Conservation (phyloP, 2,329 filamentous ascomycete genomes). For the Paecilomyces formosus region DNA sequence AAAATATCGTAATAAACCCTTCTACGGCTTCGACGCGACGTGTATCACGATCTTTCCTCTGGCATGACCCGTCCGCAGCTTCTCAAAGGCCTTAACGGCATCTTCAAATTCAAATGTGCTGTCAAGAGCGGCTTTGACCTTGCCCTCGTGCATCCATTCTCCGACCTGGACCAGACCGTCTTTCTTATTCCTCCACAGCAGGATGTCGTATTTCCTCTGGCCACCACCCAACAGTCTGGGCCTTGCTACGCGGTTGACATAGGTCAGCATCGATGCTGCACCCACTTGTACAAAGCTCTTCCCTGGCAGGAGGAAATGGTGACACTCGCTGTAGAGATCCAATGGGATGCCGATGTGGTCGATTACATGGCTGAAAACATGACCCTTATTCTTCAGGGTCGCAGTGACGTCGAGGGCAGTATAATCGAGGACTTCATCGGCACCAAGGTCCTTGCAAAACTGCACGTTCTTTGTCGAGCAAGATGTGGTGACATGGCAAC, state of each 20-base stretch:
- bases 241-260: conserved; percentile 31
- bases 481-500: conserved; percentile 51
- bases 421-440: conserved; percentile 59
- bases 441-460: conserved; percentile 52
- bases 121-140: conserved; percentile 51
- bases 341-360: conserved; percentile 50
- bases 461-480: conserved; percentile 54
- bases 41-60: conserved; percentile 54
- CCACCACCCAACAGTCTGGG: conserved; percentile 47
- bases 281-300: conserved; percentile 51
- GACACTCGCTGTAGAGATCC: conserved; percentile 47
- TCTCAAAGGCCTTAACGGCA: conserved; percentile 50
- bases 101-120: conserved; percentile 50
- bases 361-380: conserved; percentile 46
- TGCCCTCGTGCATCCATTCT: conserved; percentile 51
- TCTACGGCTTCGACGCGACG: conserved; percentile 14
- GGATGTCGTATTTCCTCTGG: conserved; percentile 26
- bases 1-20: not conserved
- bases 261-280: conserved; percentile 22
- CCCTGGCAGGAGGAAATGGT: conserved; percentile 42
- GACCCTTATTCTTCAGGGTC: conserved; percentile 40
- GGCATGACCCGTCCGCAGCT: conserved; percentile 48
- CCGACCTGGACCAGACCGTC: conserved; percentile 45
- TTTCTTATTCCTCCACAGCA: conserved; percentile 28
- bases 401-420: conserved; percentile 41